Conservation (phyloP, 208 protist genomes). For the Acanthamoeba royreba region DNA sequence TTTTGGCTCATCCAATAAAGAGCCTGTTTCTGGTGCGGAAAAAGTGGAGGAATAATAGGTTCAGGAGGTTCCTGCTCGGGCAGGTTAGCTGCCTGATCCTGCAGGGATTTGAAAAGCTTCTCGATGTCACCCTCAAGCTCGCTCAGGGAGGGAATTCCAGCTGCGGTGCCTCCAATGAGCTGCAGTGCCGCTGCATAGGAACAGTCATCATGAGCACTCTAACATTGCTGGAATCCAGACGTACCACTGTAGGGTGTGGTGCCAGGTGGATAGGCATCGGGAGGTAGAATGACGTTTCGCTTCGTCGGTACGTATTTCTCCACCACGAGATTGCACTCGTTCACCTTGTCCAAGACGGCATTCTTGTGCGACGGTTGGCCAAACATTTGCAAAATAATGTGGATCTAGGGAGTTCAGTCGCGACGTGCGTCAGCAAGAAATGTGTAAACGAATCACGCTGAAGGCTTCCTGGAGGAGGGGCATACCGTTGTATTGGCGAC, state of each 20-base stretch:
- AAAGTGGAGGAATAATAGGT: neutral
- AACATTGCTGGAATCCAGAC: neutral
- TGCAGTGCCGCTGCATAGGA: neutral
- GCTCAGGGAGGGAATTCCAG: neutral
- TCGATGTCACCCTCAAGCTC: slow-evolving; percentile 21
- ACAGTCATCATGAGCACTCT: neutral
- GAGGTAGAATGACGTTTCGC: neutral
- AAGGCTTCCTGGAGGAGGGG: neutral
- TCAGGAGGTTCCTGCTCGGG: neutral
- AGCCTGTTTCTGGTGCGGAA: slow-evolving; percentile 21
- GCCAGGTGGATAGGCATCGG: no score
- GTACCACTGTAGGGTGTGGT: no score
- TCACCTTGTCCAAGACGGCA: neutral
- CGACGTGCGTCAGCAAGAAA: neutral
- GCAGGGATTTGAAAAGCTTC: neutral
- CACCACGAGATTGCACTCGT: neutral
- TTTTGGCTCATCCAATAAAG: slow-evolving; percentile 6
- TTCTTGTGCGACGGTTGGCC: neutral
- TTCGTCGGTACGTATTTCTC: neutral
- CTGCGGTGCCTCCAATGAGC: neutral
- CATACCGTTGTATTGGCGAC: neutral
- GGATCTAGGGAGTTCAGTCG: neutral
- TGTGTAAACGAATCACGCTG: neutral
- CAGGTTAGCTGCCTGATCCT: neutral
- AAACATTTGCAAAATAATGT: neutral